A percentile compares a stretch with the other conserved stretches of the same genome.
Conservation (phyloP, 441 rosid species). For the Biscutella laevigata region DNA sequence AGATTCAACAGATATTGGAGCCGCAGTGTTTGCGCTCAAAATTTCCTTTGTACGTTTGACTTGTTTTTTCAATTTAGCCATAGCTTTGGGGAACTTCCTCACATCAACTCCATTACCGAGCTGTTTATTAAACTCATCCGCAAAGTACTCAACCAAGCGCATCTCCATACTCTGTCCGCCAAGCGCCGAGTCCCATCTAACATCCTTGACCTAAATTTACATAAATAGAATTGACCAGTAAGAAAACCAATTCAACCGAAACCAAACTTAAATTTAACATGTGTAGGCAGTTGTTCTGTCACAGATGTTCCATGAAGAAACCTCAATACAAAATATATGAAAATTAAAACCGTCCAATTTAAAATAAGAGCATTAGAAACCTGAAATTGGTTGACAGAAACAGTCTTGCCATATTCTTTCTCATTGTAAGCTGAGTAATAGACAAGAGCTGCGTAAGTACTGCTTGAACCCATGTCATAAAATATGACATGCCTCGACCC, state of each 20-base stretch:
- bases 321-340: not conserved
- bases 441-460: slow-evolving; percentile 79
- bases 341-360: not conserved
- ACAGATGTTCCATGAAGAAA: not conserved
- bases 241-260: not conserved
- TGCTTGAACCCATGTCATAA: slow-evolving; percentile 89
- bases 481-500: slow-evolving; percentile 77
- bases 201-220: slow-evolving; percentile 77
- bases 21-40: slow-evolving; percentile 77
- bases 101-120: slow-evolving; percentile 81
- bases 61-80: slow-evolving; percentile 97
- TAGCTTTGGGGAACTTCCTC: slow-evolving; percentile 78
- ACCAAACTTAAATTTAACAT: not conserved
- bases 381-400: slow-evolving; percentile 86
- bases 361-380: slow-evolving; percentile 23
- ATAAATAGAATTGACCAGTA: not conserved
- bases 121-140: slow-evolving; percentile 88
- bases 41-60: slow-evolving; percentile 95
- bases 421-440: slow-evolving; percentile 72
- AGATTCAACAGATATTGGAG: slow-evolving; percentile 92
- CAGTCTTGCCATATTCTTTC: slow-evolving; percentile 80
- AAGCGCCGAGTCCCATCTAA: slow-evolving; percentile 86
- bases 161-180: slow-evolving; percentile 90
- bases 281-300: not conserved
- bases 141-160: slow-evolving; percentile 74